Base-by-base conservation (phyloP, 805 yeast genomes). In the Priceomyces fermenticarens region DNA sequence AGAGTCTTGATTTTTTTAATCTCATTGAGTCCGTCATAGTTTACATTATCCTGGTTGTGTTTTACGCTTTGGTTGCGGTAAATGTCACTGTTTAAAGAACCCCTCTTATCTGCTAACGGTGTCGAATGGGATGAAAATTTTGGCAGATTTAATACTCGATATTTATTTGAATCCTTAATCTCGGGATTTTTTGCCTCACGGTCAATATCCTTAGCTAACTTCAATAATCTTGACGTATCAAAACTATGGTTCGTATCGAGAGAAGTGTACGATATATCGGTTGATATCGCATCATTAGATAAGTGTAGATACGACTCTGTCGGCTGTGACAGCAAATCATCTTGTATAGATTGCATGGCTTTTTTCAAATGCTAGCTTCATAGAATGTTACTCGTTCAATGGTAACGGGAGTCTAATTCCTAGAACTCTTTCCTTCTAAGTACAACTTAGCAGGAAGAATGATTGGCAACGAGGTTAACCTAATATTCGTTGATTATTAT, bases 221-320 rank as follows among this genome's bases (percentile, higher is more conserved):
- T 31, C 38, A 52, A 40, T 30, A 54, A 37, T 28, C 30, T 32
- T 23, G 43, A 26, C 16, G 39, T 43, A 30, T 43, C 40, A n/a
- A 27, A 36, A 10, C 14, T 37, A 27, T 29, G 35, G 16, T 27
- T 37, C 13, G 8, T 36, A n/a, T 35, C 46, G 12, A 35, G 31
- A 15, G 41, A 39, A n/a, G 32, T 36, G 35, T 26, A 29, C 15
- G 15, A 23, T 11, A 30, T 16, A 16, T 34, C 42, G 30, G 39
- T 30, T 3, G 52, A 42, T 3, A 42, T 32, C 15, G 49, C 48
- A 36, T 58, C 63, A 40, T 51, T 55, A 11, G 64, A 52, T 13
- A 60, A 49, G 43, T 61, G 60, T 40, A 52, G 42, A 41, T 55
- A 63, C 16, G 67, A 61, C 46, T 63, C 67, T 9, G 65, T 49